Base-by-base conservation (phyloP, 129 eudicot species). In the Escallonia rubra region DNA sequence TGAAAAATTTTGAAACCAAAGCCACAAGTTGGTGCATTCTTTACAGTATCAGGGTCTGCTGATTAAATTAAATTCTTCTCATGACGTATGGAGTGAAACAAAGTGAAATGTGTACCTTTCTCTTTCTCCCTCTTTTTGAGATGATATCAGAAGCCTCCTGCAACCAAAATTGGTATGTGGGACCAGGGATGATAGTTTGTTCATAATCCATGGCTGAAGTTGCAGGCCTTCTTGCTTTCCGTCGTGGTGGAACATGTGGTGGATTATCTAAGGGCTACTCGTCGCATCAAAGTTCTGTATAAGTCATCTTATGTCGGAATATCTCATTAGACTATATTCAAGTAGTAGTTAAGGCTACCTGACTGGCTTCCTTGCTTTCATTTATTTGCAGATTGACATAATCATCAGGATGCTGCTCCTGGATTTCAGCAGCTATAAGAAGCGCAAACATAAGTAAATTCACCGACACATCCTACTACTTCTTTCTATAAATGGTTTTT, bases 141-240 rank as follows among this genome's bases (percentile, higher is more conserved):
- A 75, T 83, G 8, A 85, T 71, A 71, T 87, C 96, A 45, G 85
- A 70, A 60, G 93, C 53, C 54, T 75, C 61, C 69, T 77, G 88
- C 66, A 94, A 97, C 99, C 99, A 94, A 10, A 86, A 79, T 70
- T 94, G 99, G 81, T 89, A 94, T 68, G 85, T 79, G 14, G 71
- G 81, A 52, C 90, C 90, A 41, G 96, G 90, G 48, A 89, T 87
- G 64, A 86, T 85, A 57, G 85, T 89, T 79, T 82, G 93, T 47
- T 81, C 89, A 70, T 84, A 50, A 77, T 93, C 98, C 92, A 93
- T 80, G 46, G 57, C 13, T 57, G 77, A 63, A 72, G 77, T 64
- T 59, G 81, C 75, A 41, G 65, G 56, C 62, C 68, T 72, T 76
- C 71, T 86, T 78, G 70, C 83, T 73, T 76, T 86, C 74, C 72